Evolutionary conservation across 2,329 filamentous ascomycete genomes (phyloP).

Genomic region (Fusarium virguliforme): DNA sequence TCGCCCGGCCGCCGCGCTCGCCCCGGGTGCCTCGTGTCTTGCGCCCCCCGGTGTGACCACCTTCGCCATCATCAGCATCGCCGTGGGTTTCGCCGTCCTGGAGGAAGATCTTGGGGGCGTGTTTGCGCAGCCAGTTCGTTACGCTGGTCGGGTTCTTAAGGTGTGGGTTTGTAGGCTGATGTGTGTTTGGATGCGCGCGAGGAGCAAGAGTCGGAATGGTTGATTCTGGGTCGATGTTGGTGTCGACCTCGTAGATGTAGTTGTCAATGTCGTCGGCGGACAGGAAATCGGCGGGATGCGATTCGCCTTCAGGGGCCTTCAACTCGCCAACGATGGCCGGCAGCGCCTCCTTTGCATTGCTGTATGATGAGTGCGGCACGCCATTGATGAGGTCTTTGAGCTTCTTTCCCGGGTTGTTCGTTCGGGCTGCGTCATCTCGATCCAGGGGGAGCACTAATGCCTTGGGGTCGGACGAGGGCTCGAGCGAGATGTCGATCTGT

Average conservation of each 20-base stretch:
- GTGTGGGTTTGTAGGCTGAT: conserved; percentile 59
- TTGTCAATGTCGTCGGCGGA: conserved; percentile 81
- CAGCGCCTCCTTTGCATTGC: conserved; percentile 74
- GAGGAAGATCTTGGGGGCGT: conserved; percentile 88
- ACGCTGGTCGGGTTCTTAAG: conserved; percentile 87
- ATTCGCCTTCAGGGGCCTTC: conserved; percentile 65
- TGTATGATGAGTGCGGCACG: conserved; percentile 68
- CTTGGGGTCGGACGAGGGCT: conserved; percentile 62
- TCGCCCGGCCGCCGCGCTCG: conserved; percentile 59
- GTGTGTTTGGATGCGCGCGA: conserved; percentile 58
- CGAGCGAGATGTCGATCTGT: conserved; percentile 79
- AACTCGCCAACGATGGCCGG: conserved; percentile 70
- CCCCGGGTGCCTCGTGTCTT: conserved; percentile 57
- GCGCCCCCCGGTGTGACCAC: conserved; percentile 52
- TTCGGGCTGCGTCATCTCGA: conserved; percentile 57
- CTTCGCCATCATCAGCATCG: conserved; percentile 58
- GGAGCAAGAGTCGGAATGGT: conserved; percentile 68
- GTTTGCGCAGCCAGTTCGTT: conserved; percentile 93
- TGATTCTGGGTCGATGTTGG: conserved; percentile 61
- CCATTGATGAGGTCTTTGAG: conserved; percentile 67
- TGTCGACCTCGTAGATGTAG: conserved; percentile 78
- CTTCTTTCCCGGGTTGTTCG: conserved; percentile 63
- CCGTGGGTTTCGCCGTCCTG: conserved; percentile 73
- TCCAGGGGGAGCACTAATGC: conserved; percentile 55
- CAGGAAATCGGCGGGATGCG: conserved; percentile 77